These are phyloP conservation scores for Syncephalastrum monosporum DNA, from an alignment of 371 early-diverging fungal species.

Conservation along the genomic window DNA sequence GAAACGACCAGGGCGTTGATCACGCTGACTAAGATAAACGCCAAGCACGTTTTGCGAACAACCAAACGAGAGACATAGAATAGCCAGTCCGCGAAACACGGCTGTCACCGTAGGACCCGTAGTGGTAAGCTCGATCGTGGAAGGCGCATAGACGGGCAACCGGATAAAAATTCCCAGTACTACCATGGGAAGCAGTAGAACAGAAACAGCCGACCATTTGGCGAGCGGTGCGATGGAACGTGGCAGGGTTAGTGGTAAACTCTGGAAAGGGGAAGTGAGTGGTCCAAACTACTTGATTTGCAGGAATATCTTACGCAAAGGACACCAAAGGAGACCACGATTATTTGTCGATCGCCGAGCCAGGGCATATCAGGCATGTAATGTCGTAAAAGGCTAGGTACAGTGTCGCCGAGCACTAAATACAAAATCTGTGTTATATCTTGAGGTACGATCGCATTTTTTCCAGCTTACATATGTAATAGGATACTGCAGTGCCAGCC, in stretches of 20 bases:
- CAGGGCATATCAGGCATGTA: conserved; percentile 16
- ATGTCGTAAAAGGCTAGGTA: conserved; percentile 37
- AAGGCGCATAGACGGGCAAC: conserved; percentile 45
- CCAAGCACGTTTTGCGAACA: conserved; percentile 54
- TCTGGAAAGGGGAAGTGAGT: conserved; percentile 17
- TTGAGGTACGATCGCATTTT: neutral
- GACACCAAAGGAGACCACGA: conserved; percentile 40
- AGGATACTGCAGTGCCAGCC: conserved; percentile 51
- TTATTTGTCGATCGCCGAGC: conserved; percentile 25
- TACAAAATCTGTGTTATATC: too few species aligned
- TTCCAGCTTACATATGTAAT: conserved; percentile 38
- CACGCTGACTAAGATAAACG: conserved; percentile 36
- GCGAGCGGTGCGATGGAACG: conserved; percentile 51
- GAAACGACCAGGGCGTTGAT: conserved; percentile 42
- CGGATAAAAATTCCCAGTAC: conserved; percentile 42
- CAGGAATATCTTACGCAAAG: conserved; percentile 23
- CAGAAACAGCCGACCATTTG: conserved; percentile 46
- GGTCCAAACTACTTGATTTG: neutral
- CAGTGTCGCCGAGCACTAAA: conserved; percentile 50
- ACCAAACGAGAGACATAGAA: conserved; percentile 53
- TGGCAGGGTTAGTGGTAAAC: conserved; percentile 46
- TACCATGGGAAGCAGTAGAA: conserved; percentile 43
- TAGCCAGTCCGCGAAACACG: conserved; percentile 45
- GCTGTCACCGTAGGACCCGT: conserved; percentile 12
- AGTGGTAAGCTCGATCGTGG: conserved; percentile 38